Base-by-base conservation (phyloP, 805 yeast genomes). In the Kodamaea neixiangensis region DNA sequence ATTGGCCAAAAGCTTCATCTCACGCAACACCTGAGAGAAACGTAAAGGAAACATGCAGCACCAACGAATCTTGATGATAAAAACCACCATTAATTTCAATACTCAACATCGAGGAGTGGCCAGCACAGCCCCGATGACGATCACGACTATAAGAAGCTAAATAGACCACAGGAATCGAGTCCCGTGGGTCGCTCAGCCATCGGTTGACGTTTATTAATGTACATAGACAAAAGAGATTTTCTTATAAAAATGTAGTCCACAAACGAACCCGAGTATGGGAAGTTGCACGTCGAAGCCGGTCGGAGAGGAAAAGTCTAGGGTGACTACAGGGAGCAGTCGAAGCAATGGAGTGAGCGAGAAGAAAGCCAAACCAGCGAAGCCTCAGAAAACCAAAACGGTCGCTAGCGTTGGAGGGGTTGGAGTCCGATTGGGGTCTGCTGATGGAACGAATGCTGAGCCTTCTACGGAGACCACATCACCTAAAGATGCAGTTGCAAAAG, bases 401-500 rank as follows among this genome's bases (percentile, higher is more conserved):
- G 37, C n/a, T 1, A 25, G 38, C 25, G 50, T 39, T 13, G 56
- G 62, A 59, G 20, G 41, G 3, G 21, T 13, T 31, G 65, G 17
- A 49, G 59, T 41, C 31, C 15, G 40, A 31, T 35, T 37, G 21
- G 48, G 47, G 7, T 48, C 51, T 2, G 19, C 21, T n/a, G 44
- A 25, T 5, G 51, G 29, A 38, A 44, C 31, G 31, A 25, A 7
- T 25, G 13, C 31, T 13, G 31, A 7, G 31, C 7, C 31, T 9
- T 9, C 31, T 25, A 25, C 31, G 13, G 31, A 19, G 13, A 42
- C 34, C 7, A 11, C 44, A 37, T 14, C 4, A 17, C 57, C 68
- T 15, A 60, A 56, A 44, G 67, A 59, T 17, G 76, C 76, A 2
- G 74, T 67, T 2, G 78, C 76, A 4, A 56, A 53, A 39, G 79